A percentile compares a stretch with the other conserved stretches of the same genome.
phyloP scores from a whole-genome alignment of 192 early-diverging fungal species.

The Entomortierella parvispora region DNA sequence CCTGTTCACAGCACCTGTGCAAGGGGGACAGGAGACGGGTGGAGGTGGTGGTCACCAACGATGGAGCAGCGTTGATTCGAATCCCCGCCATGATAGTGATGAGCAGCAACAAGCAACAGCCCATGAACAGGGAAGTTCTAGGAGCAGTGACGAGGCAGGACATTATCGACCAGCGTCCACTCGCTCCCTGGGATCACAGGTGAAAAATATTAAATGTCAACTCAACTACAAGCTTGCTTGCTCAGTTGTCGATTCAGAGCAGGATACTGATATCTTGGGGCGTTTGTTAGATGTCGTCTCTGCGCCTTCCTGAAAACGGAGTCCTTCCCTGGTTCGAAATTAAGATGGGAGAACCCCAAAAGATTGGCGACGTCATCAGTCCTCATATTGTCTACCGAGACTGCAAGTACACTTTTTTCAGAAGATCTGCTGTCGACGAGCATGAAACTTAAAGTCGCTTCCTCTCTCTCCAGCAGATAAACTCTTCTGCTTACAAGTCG shows the following conservation, averaged over 20 bases:
- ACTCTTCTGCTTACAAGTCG: slow-evolving; percentile 76
- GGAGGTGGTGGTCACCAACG: slow-evolving; percentile 24
- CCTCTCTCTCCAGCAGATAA: slow-evolving; percentile 60
- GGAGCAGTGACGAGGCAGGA: not conserved
- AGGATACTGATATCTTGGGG: not conserved
- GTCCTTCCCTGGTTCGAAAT: slow-evolving; percentile 70
- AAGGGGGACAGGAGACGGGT: not conserved
- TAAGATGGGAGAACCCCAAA: slow-evolving; percentile 85
- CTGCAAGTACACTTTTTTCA: too few relatives aligned
- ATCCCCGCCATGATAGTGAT: slow-evolving; percentile 25
- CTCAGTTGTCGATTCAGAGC: not conserved
- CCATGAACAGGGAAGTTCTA: not conserved
- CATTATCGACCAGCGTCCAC: slow-evolving; percentile 43
- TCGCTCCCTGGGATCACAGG: slow-evolving; percentile 38
- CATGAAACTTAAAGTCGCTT: too few relatives aligned
- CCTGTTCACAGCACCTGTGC: too few relatives aligned
- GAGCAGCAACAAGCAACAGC: slow-evolving; percentile 20
- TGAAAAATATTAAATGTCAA: not conserved
- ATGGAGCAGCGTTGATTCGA: slow-evolving; percentile 40
- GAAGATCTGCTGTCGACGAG: too few relatives aligned
- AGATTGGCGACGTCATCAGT: slow-evolving; percentile 89
- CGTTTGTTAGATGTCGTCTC: slow-evolving; percentile 39
- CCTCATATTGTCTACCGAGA: slow-evolving; percentile 89
- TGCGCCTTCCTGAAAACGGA: slow-evolving; percentile 55
- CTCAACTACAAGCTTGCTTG: too few relatives aligned